Conservation (phyloP, 148 eudicot genomes). For the Dysphania ambrosioides region DNA sequence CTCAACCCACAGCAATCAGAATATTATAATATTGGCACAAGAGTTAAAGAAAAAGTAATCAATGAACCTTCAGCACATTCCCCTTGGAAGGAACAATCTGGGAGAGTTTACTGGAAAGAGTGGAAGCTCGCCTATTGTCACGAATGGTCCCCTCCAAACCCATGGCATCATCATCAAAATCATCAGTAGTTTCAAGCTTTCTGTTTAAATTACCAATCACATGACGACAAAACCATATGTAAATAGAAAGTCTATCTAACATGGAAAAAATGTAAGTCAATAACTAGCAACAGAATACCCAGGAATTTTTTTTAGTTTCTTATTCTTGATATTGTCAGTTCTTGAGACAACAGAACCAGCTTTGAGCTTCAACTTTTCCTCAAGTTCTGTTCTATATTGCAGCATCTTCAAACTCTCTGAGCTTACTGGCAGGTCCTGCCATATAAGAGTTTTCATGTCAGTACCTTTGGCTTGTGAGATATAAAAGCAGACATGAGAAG, state of each 20-base stretch:
- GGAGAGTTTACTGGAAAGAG: constrained; percentile 44
- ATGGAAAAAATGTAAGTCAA: background rate
- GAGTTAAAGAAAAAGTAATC: background rate
- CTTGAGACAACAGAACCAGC: constrained; percentile 48
- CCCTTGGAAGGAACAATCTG: constrained; percentile 35
- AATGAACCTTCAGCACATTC: constrained; percentile 47
- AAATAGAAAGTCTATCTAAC: background rate
- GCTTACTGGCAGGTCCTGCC: constrained; percentile 58
- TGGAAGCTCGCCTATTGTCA: constrained; percentile 28
- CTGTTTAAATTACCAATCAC: constrained; percentile 37
- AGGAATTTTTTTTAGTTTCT: constrained; percentile 36
- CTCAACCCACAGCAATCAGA: background rate
- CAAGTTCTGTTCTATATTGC: constrained; percentile 73
- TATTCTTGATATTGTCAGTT: constrained; percentile 32
- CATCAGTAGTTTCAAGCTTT: constrained; percentile 67
- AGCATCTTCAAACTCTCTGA: constrained; percentile 77
- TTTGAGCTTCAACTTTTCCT: constrained; percentile 77
- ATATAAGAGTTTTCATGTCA: constrained; percentile 14
- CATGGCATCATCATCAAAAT: constrained; percentile 76
- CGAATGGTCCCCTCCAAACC: constrained; percentile 38
- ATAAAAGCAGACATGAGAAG: background rate
- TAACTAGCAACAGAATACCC: constrained; percentile 41
- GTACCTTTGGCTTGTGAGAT: constrained; percentile 9
- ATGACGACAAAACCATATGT: background rate
- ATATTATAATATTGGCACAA: background rate